A percentile compares a stretch with the other conserved stretches of the same genome.
Evolutionary conservation across 257 asterid species (phyloP).

Genomic region (Nyctanthes arbortristis): DNA sequence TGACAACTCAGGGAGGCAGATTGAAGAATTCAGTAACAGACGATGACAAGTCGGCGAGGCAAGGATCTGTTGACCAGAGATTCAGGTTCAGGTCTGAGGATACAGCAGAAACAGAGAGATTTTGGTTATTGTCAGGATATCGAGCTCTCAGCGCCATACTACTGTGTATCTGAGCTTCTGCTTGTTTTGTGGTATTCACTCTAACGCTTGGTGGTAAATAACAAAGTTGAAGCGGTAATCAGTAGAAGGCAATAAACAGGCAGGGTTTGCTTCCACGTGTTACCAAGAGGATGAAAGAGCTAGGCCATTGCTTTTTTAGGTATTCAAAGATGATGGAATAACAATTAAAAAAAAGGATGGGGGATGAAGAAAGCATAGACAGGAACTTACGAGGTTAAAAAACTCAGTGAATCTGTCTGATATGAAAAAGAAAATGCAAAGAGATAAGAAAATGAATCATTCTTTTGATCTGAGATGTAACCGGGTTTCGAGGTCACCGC

Average conservation of each 20-base stretch:
- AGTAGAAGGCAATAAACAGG: background rate
- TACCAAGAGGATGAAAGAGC: background rate
- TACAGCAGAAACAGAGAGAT: background rate
- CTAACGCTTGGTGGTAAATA: background rate
- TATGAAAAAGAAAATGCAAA: background rate
- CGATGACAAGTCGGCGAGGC: no score
- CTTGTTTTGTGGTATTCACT: background rate
- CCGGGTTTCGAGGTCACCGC: background rate
- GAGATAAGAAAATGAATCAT: background rate
- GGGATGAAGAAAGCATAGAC: background rate
- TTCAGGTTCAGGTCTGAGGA: no score
- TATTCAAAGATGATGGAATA: background rate
- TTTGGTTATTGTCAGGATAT: background rate
- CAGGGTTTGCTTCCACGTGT: background rate
- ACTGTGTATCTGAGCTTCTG: background rate
- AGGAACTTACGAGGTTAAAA: background rate
- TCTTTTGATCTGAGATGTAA: background rate
- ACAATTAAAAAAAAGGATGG: background rate
- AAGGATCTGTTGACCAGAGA: no score
- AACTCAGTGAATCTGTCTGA: background rate
- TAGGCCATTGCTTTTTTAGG: background rate
- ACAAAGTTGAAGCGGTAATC: background rate
- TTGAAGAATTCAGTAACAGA: no score
- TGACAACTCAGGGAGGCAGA: background rate
- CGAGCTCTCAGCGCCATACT: background rate